A percentile compares a stretch with the other conserved stretches of the same genome.
Evolutionary conservation across 1,139 yeast genomes (phyloP).

Genomic region (Pichia sp.): DNA sequence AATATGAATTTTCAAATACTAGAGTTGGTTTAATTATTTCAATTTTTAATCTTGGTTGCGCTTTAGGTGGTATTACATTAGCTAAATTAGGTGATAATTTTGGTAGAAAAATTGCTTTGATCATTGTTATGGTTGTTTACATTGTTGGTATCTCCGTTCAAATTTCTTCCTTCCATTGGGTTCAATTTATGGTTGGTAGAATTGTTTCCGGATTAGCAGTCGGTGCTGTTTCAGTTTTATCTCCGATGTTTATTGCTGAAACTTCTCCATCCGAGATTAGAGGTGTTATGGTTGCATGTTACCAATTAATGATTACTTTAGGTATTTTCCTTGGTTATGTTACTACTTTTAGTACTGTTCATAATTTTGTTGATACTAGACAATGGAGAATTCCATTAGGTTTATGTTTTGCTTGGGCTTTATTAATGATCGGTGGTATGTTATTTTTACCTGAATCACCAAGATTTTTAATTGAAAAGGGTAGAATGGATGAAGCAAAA

Average conservation of each 20-base stretch:
- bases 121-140: slow-evolving; percentile 48
- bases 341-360: slow-evolving; percentile 53
- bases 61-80: slow-evolving; percentile 56
- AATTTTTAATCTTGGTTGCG: slow-evolving; percentile 66
- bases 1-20: slow-evolving; percentile 18
- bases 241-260: slow-evolving; percentile 63
- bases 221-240: slow-evolving; percentile 56
- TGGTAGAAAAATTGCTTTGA: slow-evolving; percentile 57
- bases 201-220: slow-evolving; percentile 61
- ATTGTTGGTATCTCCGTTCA: slow-evolving; percentile 58
- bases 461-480: slow-evolving; percentile 54
- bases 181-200: slow-evolving; percentile 54
- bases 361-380: slow-evolving; percentile 37
- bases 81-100: slow-evolving; percentile 49
- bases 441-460: slow-evolving; percentile 73
- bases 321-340: slow-evolving; percentile 61
- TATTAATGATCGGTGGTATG: slow-evolving; percentile 47
- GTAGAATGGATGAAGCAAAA: slow-evolving; percentile 51
- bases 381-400: slow-evolving; percentile 66
- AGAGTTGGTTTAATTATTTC: slow-evolving; percentile 61
- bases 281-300: slow-evolving; percentile 62
- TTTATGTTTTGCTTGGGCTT: slow-evolving; percentile 44
- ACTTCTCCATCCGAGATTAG: slow-evolving; percentile 61
- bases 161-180: slow-evolving; percentile 49
- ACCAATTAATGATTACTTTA: slow-evolving; percentile 59